Percentiles rank a stretch among this genome's conserved stretches.
These are phyloP conservation scores for Microthlaspi erraticum DNA, from an alignment of 345 rosid species.

Conservation along the genomic window DNA sequence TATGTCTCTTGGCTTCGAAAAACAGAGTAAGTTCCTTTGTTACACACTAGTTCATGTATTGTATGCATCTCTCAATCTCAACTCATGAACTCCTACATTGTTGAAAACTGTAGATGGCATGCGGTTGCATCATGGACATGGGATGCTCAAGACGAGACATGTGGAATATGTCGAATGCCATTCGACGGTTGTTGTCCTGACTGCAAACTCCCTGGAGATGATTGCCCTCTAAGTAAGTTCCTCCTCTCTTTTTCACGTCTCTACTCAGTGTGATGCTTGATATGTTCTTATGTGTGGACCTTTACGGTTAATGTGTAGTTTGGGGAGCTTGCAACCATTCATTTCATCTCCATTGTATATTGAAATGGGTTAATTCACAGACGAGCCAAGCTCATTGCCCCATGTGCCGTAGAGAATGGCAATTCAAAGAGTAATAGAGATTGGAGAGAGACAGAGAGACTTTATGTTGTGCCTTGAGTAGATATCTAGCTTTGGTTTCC, in stretches of 20 bases:
- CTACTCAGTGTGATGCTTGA: constrained; percentile 3
- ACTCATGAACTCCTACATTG: constrained; percentile 12
- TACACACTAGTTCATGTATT: neutral
- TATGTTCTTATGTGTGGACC: constrained; percentile 2
- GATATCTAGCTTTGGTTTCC: constrained; percentile 9
- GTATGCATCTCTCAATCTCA: constrained; percentile 8
- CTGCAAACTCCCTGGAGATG: constrained; percentile 97
- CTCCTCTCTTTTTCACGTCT: neutral
- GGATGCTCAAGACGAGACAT: constrained; percentile 98
- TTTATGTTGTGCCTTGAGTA: constrained; percentile 4
- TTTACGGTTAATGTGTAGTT: constrained; percentile 47
- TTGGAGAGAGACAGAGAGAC: neutral
- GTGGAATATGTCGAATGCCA: constrained; percentile 98
- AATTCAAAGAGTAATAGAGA: constrained; percentile 58
- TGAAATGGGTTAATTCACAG: constrained; percentile 97
- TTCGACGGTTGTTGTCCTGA: constrained; percentile 98
- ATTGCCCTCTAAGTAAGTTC: constrained; percentile 82
- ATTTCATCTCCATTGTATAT: constrained; percentile 94
- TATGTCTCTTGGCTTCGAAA: neutral
- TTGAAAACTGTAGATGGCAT: constrained; percentile 70
- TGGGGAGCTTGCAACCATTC: constrained; percentile 84
- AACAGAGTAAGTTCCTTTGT: constrained; percentile 14
- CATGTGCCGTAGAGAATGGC: constrained; percentile 92
- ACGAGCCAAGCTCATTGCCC: constrained; percentile 93
- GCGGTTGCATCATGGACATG: constrained; percentile 98